Evolutionary conservation across 2,329 filamentous ascomycete species (phyloP).

Genomic region (Paraconiothyrium sp.): DNA sequence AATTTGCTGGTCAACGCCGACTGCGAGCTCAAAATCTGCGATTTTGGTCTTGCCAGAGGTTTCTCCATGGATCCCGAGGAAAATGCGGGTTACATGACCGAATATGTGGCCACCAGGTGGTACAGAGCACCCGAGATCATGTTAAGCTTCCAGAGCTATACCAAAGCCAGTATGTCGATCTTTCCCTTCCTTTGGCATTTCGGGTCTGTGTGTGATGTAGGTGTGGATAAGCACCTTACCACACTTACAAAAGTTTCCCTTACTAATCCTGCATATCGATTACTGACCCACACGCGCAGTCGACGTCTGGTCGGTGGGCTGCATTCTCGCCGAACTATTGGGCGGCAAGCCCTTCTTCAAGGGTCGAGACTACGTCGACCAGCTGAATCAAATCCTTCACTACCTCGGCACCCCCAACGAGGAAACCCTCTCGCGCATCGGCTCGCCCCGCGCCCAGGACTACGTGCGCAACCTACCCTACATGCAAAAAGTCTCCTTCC

Average conservation of each 20-base stretch:
- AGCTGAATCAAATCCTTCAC: constrained; percentile 98
- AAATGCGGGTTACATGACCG: constrained; percentile 99
- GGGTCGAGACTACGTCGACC: constrained; percentile 97
- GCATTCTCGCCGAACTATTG: constrained; percentile 94
- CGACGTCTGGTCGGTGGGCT: constrained; percentile 98
- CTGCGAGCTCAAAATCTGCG: constrained; percentile 98
- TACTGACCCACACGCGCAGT: constrained; percentile 64
- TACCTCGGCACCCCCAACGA: constrained; percentile 97
- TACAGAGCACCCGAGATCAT: constrained; percentile 99
- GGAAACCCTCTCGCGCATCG: constrained; percentile 91
- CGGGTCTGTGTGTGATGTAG: not conserved
- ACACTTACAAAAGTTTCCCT: constrained; percentile 11
- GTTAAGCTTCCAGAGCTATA: constrained; percentile 99
- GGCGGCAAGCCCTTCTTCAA: constrained; percentile 99
- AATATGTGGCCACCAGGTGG: constrained; percentile 98
- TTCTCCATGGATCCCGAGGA: constrained; percentile 70
- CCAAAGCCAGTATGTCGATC: constrained; percentile 94
- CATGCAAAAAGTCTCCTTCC: constrained; percentile 94
- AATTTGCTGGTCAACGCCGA: constrained; percentile 98
- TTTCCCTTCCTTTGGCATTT: constrained; percentile 2
- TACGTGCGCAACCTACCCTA: constrained; percentile 96
- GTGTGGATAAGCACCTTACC: constrained; percentile 15
- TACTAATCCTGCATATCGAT: constrained; percentile 23
- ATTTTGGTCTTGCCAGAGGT: constrained; percentile 87
- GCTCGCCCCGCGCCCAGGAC: constrained; percentile 93